These are phyloP conservation scores for Cenococcum geophilum DNA, from an alignment of 495 filamentous ascomycete genomes.

Conservation along the genomic window DNA sequence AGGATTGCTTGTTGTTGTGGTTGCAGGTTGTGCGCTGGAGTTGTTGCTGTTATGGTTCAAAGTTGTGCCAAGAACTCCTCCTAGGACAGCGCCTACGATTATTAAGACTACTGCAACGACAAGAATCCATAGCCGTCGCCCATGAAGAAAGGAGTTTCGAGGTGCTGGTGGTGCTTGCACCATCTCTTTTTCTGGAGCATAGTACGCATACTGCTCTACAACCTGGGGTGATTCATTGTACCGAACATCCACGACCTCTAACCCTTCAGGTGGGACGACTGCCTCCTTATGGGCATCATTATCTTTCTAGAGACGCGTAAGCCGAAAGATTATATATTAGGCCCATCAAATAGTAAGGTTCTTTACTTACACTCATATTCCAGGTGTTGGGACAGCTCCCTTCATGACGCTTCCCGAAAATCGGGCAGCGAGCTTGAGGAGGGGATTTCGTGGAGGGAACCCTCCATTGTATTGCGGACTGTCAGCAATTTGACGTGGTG, in stretches of 20 bases:
- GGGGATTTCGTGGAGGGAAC: not conserved
- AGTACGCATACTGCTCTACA: not conserved
- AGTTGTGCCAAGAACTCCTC: not conserved
- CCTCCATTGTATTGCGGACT: not conserved
- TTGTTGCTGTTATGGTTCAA: not conserved
- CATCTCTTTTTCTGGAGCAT: not conserved
- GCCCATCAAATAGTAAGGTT: not conserved
- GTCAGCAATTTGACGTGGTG: not conserved
- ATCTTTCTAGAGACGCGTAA: not conserved
- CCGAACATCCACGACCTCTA: not conserved
- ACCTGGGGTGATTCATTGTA: not conserved
- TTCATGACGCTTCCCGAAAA: not conserved
- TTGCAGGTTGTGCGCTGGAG: not conserved
- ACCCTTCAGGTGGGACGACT: not conserved
- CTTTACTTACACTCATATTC: not conserved
- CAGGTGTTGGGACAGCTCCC: not conserved
- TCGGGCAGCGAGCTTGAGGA: not conserved
- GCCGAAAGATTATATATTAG: not conserved
- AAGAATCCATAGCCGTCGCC: not conserved
- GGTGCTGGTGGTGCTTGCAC: not conserved
- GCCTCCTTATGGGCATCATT: not conserved
- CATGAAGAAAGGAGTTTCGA: not conserved
- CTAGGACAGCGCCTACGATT: not conserved
- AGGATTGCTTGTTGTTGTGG: not conserved
- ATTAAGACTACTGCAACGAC: not conserved